Evolutionary conservation across 371 early-diverging fungal species (phyloP).

Genomic region (Vittaforma corneae): DNA sequence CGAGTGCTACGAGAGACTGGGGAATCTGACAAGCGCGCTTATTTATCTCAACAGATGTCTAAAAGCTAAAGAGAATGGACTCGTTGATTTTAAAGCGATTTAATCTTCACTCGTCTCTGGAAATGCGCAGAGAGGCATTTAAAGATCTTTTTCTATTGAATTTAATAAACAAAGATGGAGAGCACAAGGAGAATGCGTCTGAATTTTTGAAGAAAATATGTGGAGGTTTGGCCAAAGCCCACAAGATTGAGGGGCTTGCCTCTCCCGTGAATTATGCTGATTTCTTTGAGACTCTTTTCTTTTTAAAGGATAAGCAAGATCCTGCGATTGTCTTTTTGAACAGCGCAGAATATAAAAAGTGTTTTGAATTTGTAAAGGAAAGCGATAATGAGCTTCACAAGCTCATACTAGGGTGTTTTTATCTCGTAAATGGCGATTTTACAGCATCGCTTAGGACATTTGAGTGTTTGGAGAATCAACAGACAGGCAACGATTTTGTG

Average conservation of each 20-base stretch:
- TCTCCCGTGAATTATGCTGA: background rate
- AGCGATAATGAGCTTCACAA: conserved; percentile 3
- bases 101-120: background rate
- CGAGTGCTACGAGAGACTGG: conserved; percentile 5
- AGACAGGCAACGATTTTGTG: background rate
- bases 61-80: background rate
- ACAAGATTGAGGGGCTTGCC: background rate
- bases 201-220: background rate
- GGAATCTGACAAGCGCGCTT: conserved; percentile 4
- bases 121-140: conserved; percentile 10
- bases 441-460: background rate
- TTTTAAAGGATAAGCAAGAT: background rate
- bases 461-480: background rate
- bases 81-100: background rate
- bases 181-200: background rate
- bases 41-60: background rate
- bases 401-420: background rate
- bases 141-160: conserved; percentile 11
- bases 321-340: background rate
- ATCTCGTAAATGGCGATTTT: background rate
- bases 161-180: background rate
- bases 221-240: background rate
- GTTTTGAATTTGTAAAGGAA: background rate
- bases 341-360: background rate
- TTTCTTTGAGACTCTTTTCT: conserved; percentile 2